Evolutionary conservation across 2,329 filamentous ascomycete genomes (phyloP), one percentile per base, ranked within the genome.

Genomic region (Eurotiales sp.): DNA sequence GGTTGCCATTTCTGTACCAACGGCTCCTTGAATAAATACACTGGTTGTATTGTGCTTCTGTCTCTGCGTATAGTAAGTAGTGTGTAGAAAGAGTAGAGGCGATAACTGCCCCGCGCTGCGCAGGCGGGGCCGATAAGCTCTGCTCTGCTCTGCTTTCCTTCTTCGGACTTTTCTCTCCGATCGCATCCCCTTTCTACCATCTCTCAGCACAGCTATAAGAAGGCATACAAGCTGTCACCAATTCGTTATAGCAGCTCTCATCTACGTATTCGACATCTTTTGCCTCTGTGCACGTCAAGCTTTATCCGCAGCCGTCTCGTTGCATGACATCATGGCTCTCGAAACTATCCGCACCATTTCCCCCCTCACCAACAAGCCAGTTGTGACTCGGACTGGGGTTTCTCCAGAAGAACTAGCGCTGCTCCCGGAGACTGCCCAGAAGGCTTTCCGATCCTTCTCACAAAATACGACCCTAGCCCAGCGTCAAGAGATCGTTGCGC

Each of bases 281-380:
- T n/a, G n/a, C n/a, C n/a, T n/a, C n/a, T n/a, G n/a, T n/a, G n/a
- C n/a, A n/a, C 34, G 34, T 19, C n/a, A 17, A 37, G 34, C 32
- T 8, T 37, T 5, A 21, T 11, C 34, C 21, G 21, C 15, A 37
- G 15, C 34, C 11, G 15, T 3, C 10, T 6, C 34, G 21, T 37
- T 34, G 17, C 27, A 49, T 49, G 47, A 50, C 50, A 60, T 42
- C 21, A 68, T 82, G 79, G 75, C 77, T 36, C 63, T 74, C 36
- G 81, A 84, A 67, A 80, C 73, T 34, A 77, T 86, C 61, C 84
- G 76, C 27, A 96, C 92, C 58, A 91, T 96, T 71, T 97, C 92
- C 3, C 92, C 92, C 51, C 86, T 83, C 57, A 96, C 90, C 59
- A 92, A 93, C 72, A 84, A 91, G 74, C 79, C 87, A 51, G 83